phyloP scores from a whole-genome alignment of 2,329 filamentous ascomycete species.

The Colletotrichum magnum region DNA sequence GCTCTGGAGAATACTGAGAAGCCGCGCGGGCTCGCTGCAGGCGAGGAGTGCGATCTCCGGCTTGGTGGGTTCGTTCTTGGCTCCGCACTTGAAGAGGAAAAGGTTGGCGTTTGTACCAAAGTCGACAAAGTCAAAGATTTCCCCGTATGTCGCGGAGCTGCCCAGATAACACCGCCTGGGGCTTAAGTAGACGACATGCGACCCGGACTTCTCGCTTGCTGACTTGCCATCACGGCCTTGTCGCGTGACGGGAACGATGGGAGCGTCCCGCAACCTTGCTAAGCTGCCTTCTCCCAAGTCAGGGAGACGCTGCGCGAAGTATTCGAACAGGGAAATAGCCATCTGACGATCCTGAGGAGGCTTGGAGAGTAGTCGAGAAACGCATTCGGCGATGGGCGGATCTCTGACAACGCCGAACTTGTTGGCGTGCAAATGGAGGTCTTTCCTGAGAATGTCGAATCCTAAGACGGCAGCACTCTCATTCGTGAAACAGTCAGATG shows the following conservation, averaged over 20 bases:
- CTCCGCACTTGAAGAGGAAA: slow-evolving; percentile 90
- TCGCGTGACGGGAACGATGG: slow-evolving; percentile 78
- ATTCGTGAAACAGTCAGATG: slow-evolving; percentile 87
- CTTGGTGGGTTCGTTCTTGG: slow-evolving; percentile 91
- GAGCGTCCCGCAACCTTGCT: slow-evolving; percentile 72
- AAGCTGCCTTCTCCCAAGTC: slow-evolving; percentile 78
- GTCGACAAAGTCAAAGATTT: slow-evolving; percentile 97
- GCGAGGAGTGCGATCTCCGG: slow-evolving; percentile 86
- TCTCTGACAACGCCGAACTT: slow-evolving; percentile 85
- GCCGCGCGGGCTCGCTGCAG: slow-evolving; percentile 85
- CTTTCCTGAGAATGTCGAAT: slow-evolving; percentile 81
- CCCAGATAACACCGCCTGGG: slow-evolving; percentile 88
- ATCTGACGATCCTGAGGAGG: slow-evolving; percentile 78
- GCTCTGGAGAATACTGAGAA: slow-evolving; percentile 84
- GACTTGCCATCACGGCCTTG: slow-evolving; percentile 42
- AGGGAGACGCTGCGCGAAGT: slow-evolving; percentile 82
- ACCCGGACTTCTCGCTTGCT: slow-evolving; percentile 34
- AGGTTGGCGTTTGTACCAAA: slow-evolving; percentile 90
- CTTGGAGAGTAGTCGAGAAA: slow-evolving; percentile 78
- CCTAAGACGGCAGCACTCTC: slow-evolving; percentile 82
- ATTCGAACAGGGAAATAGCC: slow-evolving; percentile 83
- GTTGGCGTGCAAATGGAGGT: slow-evolving; percentile 83
- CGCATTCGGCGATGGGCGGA: slow-evolving; percentile 83
- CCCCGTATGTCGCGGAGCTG: slow-evolving; percentile 76
- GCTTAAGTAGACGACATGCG: slow-evolving; percentile 67